Evolutionary conservation across 2,329 filamentous ascomycete genomes (phyloP).

Genomic region (Apiospora phragmitis): DNA sequence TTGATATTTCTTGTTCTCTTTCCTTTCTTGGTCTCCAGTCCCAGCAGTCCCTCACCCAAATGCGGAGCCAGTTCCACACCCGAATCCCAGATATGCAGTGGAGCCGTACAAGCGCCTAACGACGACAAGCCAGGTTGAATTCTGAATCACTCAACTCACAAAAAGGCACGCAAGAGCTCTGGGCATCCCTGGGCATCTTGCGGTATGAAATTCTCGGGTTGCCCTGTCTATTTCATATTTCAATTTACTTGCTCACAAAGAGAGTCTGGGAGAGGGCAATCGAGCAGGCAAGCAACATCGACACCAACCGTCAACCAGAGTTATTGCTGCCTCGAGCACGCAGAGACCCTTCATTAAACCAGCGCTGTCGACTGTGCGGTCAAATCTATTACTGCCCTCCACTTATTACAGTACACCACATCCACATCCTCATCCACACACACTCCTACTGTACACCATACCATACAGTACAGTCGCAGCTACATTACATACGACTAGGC

Average conservation of each 20-base stretch:
- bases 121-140: constrained; percentile 15
- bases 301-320: not conserved
- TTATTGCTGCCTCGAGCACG: not conserved
- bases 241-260: not conserved
- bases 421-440: not conserved
- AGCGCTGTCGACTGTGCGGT: not conserved
- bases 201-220: not conserved
- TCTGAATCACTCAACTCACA: not conserved
- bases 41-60: constrained; percentile 1
- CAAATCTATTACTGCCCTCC: constrained; percentile 5
- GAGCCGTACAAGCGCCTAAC: constrained; percentile 13
- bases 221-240: not conserved
- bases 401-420: not conserved
- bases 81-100: constrained; percentile 12
- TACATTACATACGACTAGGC: not conserved
- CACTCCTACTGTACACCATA: not conserved
- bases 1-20: not conserved
- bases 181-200: not conserved
- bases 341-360: not conserved
- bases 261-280: not conserved
- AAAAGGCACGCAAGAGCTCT: constrained; percentile 7
- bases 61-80: constrained; percentile 13
- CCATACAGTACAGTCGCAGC: not conserved
- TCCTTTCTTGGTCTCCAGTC: not conserved
- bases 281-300: not conserved